Evolutionary conservation across 2,329 filamentous ascomycete species (phyloP).

Genomic region (Ceratocystis destructans): DNA sequence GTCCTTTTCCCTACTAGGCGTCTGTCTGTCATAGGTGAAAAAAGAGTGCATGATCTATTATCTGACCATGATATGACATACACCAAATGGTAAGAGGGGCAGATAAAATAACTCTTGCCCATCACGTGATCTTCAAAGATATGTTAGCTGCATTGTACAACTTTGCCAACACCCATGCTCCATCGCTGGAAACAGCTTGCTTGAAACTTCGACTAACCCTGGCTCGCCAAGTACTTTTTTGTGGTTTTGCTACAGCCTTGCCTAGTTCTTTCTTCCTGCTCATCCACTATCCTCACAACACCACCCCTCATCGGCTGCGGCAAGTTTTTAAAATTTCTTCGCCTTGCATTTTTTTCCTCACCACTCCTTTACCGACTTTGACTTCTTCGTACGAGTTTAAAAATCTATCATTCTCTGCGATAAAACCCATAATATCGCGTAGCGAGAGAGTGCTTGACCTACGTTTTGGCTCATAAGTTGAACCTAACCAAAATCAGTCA

Average conservation of each 20-base stretch:
- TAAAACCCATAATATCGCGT: background rate
- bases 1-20: background rate
- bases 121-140: no score
- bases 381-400: background rate
- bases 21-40: no score
- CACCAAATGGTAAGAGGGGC: no score
- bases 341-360: background rate
- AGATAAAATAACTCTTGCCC: no score
- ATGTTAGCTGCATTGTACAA: background rate
- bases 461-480: background rate
- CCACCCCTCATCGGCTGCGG: slow-evolving; percentile 17
- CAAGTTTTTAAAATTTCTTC: background rate
- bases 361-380: background rate
- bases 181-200: background rate
- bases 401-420: background rate
- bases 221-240: slow-evolving; percentile 14
- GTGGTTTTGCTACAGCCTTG: slow-evolving; percentile 17
- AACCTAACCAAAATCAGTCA: background rate
- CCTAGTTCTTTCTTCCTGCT: slow-evolving; percentile 12
- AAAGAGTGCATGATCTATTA: no score
- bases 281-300: slow-evolving; percentile 4
- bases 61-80: no score
- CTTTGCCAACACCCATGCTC: background rate
- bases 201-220: slow-evolving; percentile 18
- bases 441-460: background rate